Base-by-base conservation (phyloP, 1,139 yeast genomes). In the Protomyces arabidopsidicola region DNA sequence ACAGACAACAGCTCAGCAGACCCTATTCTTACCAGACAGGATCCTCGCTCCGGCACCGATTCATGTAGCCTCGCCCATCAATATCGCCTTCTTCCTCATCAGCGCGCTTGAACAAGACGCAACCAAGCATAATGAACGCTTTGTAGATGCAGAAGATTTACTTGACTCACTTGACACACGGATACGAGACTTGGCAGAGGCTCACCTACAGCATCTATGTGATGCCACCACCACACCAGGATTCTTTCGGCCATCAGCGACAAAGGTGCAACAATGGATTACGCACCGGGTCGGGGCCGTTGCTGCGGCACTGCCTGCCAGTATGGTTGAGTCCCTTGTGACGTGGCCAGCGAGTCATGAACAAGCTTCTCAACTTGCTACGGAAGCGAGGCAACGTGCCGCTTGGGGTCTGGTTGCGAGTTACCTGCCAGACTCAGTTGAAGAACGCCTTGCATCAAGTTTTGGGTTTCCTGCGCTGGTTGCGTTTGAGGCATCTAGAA, bases 31-130 rank as follows among this genome's bases (percentile, higher is more conserved):
- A 14, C 42, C 20, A 8, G 62, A 51, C 18, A 3, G 34, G 2
- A 58, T 58, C 35, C 10, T 58, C 18, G n/a, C 56, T 8, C 51
- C 31, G 14, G 56, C 62, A 5, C 62, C 62, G 14, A 24, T 58
- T 27, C 62, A 58, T 34, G 56, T 58, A 6, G 62, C 62, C 2
- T 51, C 56, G 4, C 50, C 56, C 35, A 2, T 58, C 42, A 56
- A 58, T 18, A 34, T 56, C 34, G 27, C 52, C 9, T 58, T 58
- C 45, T 38, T 58, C 18, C 45, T 58, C 42, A 39, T 58, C 31
- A 27, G 56, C 4, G 27, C 20, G 0, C 48, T 58, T 9, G 22
- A 34, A 6, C 24, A 27, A n/a, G 16, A 24, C n/a, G 5, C 45
- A 10, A 14, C 18, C 12, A 5, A 31, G 22, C 55, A 58, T 9